A percentile compares a stretch with the other conserved stretches of the same genome.
These are phyloP conservation scores for Penicillium sp. DNA, from an alignment of 2,329 filamentous ascomycete species.

Conservation along the genomic window DNA sequence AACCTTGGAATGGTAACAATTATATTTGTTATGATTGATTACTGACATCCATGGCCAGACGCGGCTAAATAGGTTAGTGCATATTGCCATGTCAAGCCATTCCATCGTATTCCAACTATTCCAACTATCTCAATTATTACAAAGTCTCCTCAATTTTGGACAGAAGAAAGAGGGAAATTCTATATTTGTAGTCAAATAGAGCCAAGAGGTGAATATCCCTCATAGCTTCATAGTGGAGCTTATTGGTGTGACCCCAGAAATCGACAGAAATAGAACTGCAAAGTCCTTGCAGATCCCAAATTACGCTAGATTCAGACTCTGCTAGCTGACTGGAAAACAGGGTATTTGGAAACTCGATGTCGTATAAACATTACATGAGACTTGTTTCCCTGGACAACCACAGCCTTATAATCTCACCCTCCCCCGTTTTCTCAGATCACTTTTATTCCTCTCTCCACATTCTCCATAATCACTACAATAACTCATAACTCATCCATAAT, in stretches of 20 bases:
- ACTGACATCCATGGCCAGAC: not conserved
- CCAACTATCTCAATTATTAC: not conserved
- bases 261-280: slow-evolving; percentile 9
- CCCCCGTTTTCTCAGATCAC: not conserved
- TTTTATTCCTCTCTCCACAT: slow-evolving; percentile 5
- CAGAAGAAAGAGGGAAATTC: not conserved
- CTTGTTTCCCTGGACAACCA: slow-evolving; percentile 11
- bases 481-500: not conserved
- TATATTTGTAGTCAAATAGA: not conserved
- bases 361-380: not conserved
- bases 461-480: not conserved
- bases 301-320: slow-evolving; percentile 8
- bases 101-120: not conserved
- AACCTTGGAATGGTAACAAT: too few relatives aligned
- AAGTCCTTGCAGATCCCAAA: slow-evolving; percentile 18
- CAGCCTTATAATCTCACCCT: slow-evolving; percentile 1
- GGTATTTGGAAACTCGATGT: not conserved
- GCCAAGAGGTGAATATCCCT: not conserved
- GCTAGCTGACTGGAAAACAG: slow-evolving; percentile 8
- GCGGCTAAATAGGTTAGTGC: not conserved
- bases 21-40: not conserved
- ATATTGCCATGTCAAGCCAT: slow-evolving; percentile 3
- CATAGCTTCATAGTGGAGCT: not conserved
- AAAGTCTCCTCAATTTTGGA: not conserved
- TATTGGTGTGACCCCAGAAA: slow-evolving; percentile 18